A percentile compares a stretch with the other conserved stretches of the same genome.
Evolutionary conservation across 75 land plant species (phyloP).

Genomic region (Selaginella tamariscina): DNA sequence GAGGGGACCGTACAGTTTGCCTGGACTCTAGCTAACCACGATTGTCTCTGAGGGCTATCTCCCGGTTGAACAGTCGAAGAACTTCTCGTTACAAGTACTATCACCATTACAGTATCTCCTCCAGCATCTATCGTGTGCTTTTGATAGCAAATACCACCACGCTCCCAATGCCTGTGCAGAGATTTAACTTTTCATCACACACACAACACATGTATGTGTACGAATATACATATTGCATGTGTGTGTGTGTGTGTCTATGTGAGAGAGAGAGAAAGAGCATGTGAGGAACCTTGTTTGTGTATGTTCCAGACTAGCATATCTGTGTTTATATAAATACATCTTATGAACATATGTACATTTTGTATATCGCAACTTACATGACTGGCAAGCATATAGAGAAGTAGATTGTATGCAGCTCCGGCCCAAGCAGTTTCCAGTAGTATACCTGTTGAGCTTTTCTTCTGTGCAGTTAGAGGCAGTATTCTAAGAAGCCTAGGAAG

Average conservation of each 20-base stretch:
- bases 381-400: slow-evolving; percentile 66
- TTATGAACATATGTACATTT: too few relatives aligned
- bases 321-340: too few relatives aligned
- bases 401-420: slow-evolving; percentile 72
- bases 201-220: too few relatives aligned
- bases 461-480: slow-evolving; percentile 49
- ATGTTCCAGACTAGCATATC: too few relatives aligned
- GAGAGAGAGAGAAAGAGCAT: neutral
- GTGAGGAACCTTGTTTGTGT: too few relatives aligned
- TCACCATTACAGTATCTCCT: slow-evolving; percentile 34
- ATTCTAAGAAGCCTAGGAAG: slow-evolving; percentile 53
- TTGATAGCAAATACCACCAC: slow-evolving; percentile 75
- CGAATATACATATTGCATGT: too few relatives aligned
- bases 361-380: slow-evolving; percentile 72
- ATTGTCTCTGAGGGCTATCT: neutral
- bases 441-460: slow-evolving; percentile 54
- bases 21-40: neutral
- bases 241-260: too few relatives aligned
- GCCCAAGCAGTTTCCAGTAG: slow-evolving; percentile 79
- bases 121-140: slow-evolving; percentile 82
- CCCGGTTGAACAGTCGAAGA: slow-evolving; percentile 41
- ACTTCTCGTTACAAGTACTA: slow-evolving; percentile 30
- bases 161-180: slow-evolving; percentile 69
- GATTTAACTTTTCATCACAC: neutral
- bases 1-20: too few relatives aligned